Evolutionary conservation across 768 basidiomycete genomes (phyloP).

Genomic region (Boletus rubroflammeus): DNA sequence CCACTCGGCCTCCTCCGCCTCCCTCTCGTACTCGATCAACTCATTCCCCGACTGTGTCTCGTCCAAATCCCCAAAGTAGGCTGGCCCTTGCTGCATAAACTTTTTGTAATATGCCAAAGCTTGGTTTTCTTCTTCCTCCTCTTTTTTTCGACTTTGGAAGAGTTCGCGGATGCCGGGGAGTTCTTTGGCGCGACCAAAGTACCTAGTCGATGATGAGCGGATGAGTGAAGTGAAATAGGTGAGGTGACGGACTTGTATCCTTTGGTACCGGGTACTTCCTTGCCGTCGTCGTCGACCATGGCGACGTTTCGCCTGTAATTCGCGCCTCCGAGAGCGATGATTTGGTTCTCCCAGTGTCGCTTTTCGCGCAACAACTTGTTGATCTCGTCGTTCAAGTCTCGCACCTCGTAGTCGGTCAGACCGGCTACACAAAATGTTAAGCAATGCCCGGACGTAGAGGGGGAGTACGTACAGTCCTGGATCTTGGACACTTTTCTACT

Average conservation of each 20-base stretch:
- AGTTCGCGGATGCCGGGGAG: slow-evolving; percentile 93
- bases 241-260: slow-evolving; percentile 81
- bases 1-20: slow-evolving; percentile 74
- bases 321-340: slow-evolving; percentile 92
- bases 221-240: background rate
- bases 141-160: slow-evolving; percentile 82
- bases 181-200: slow-evolving; percentile 96
- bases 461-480: slow-evolving; percentile 70
- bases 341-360: slow-evolving; percentile 97
- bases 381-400: slow-evolving; percentile 96
- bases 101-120: slow-evolving; percentile 76
- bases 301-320: slow-evolving; percentile 93
- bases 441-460: background rate
- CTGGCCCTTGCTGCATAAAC: slow-evolving; percentile 81
- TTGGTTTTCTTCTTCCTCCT: slow-evolving; percentile 86
- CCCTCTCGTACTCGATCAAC: slow-evolving; percentile 66
- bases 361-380: slow-evolving; percentile 95
- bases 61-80: slow-evolving; percentile 90
- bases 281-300: slow-evolving; percentile 92
- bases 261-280: slow-evolving; percentile 93
- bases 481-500: slow-evolving; percentile 97
- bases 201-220: slow-evolving; percentile 45
- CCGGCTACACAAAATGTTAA: slow-evolving; percentile 55
- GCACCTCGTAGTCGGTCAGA: slow-evolving; percentile 90
- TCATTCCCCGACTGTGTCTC: slow-evolving; percentile 56